These are phyloP conservation scores for Liriodendron chinense DNA, from an alignment of 164 flowering plant species.

Conservation along the genomic window DNA sequence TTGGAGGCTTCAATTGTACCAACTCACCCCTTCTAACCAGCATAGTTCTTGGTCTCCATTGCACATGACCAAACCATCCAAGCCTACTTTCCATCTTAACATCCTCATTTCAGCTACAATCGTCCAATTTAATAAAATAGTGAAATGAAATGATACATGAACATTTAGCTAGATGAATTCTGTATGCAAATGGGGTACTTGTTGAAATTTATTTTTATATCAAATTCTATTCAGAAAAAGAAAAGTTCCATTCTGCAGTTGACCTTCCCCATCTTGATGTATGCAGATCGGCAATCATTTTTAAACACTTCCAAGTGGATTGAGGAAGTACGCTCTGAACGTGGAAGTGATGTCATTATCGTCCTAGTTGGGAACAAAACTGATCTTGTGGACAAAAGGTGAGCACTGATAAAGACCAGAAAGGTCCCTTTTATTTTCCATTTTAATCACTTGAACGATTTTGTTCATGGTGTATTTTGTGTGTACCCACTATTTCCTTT, in stretches of 20 bases:
- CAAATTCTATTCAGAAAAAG: background rate
- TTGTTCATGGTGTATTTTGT: background rate
- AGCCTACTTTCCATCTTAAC: too few relatives aligned
- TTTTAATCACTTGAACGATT: background rate
- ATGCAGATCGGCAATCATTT: constrained; percentile 73
- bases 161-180: too few relatives aligned
- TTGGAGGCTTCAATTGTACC: too few relatives aligned
- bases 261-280: background rate
- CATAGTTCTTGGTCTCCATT: too few relatives aligned
- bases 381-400: constrained; percentile 88
- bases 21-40: too few relatives aligned
- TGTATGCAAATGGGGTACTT: too few relatives aligned
- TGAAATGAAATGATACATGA: too few relatives aligned
- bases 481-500: background rate
- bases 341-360: constrained; percentile 85
- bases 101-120: too few relatives aligned
- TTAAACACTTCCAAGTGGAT: constrained; percentile 78
- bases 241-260: background rate
- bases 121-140: too few relatives aligned
- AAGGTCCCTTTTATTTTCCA: background rate
- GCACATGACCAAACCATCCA: too few relatives aligned
- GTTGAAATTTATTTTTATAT: too few relatives aligned
- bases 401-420: background rate
- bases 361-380: constrained; percentile 92
- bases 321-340: constrained; percentile 79